A percentile compares a stretch with the other conserved stretches of the same genome.
Conservation (phyloP, 371 early-diverging fungal species). For the Apophysomyces elegans region DNA sequence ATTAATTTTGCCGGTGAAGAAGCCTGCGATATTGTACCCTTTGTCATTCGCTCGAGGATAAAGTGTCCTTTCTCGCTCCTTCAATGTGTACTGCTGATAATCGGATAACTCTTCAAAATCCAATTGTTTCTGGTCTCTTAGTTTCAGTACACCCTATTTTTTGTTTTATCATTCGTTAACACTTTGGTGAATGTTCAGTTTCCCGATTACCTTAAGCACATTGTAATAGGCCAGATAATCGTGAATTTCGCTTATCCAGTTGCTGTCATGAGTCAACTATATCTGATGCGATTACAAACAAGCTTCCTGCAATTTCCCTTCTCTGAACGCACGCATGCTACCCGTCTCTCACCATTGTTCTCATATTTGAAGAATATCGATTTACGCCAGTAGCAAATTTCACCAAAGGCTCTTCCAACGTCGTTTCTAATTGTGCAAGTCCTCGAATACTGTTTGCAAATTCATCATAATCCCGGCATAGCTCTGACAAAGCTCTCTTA, state of each 20-base stretch:
- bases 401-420: conserved; percentile 67
- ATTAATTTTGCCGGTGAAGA: conserved; percentile 85
- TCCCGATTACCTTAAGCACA: conserved; percentile 68
- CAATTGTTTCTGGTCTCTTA: conserved; percentile 92
- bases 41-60: conserved; percentile 57
- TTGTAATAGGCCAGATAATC: conserved; percentile 90
- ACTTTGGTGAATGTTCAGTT: neutral
- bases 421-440: conserved; percentile 83
- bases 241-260: conserved; percentile 78
- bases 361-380: conserved; percentile 63
- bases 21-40: conserved; percentile 70
- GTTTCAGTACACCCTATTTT: conserved; percentile 69
- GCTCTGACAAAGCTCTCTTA: conserved; percentile 49
- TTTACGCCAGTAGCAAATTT: conserved; percentile 68
- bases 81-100: conserved; percentile 69
- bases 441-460: conserved; percentile 74
- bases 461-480: conserved; percentile 80
- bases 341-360: conserved; percentile 57
- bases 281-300: conserved; percentile 10
- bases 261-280: conserved; percentile 54
- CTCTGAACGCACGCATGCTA: neutral
- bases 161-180: neutral
- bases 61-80: conserved; percentile 63
- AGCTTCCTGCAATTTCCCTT: neutral
- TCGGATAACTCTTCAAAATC: conserved; percentile 89